phyloP scores from a whole-genome alignment of 129 eudicot species.

The Smallanthus sonchifolius region DNA sequence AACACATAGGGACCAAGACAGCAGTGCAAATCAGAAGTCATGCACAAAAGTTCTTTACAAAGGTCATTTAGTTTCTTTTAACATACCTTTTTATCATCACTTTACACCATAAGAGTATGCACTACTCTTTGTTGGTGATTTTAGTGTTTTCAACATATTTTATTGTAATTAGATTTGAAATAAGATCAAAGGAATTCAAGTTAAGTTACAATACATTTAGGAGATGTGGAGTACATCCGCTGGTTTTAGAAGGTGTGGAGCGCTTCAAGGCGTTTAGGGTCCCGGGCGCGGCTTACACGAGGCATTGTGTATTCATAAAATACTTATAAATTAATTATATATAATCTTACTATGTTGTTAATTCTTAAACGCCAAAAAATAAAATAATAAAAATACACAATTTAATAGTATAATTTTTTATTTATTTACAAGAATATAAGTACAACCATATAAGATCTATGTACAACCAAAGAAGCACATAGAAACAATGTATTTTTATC shows the following conservation, averaged over 20 bases:
- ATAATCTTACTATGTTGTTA: too few relatives aligned
- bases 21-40: conserved; percentile 99
- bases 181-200: not conserved
- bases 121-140: not conserved
- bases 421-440: too few relatives aligned
- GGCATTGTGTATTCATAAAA: too few relatives aligned
- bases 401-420: too few relatives aligned
- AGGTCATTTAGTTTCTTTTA: conserved; percentile 71
- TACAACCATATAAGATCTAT: too few relatives aligned
- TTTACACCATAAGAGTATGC: conserved; percentile 7
- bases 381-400: too few relatives aligned
- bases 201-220: not conserved
- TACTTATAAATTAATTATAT: too few relatives aligned
- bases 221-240: not conserved
- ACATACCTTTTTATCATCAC: conserved; percentile 13
- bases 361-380: too few relatives aligned
- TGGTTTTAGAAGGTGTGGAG: not conserved
- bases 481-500: too few relatives aligned
- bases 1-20: conserved; percentile 99
- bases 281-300: too few relatives aligned
- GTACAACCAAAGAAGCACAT: too few relatives aligned
- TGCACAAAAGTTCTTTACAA: conserved; percentile 97
- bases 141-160: not conserved
- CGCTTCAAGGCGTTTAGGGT: too few relatives aligned
- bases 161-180: not conserved